phyloP scores from a whole-genome alignment of 192 early-diverging fungal genomes.

The Coemansia sp. region DNA sequence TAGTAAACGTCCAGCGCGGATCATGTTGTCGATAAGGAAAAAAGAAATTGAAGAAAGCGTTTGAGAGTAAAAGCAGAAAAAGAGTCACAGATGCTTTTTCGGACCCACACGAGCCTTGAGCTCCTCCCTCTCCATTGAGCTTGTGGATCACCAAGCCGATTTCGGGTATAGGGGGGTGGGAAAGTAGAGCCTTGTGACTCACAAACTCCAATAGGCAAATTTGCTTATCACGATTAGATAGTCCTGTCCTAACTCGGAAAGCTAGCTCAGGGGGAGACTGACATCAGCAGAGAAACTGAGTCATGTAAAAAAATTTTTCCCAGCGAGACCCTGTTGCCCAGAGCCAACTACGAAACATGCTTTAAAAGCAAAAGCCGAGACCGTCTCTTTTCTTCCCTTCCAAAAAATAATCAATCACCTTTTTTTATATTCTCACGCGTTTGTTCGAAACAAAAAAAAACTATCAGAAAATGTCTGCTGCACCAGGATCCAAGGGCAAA shows the following conservation, averaged over 20 bases:
- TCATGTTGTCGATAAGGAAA: conserved; percentile 14
- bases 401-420: background rate
- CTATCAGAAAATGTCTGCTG: conserved; percentile 34
- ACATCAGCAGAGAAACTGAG: conserved; percentile 3
- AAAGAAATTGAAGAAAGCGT: conserved; percentile 17
- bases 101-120: background rate
- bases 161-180: background rate
- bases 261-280: background rate
- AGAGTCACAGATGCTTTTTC: conserved; percentile 7
- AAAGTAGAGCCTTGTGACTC: conserved; percentile 1
- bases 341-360: background rate
- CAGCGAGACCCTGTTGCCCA: background rate
- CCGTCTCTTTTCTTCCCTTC: background rate
- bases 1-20: conserved; percentile 40
- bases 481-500: conserved; percentile 69
- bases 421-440: background rate
- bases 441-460: background rate
- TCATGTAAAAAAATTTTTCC: background rate
- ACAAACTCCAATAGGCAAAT: background rate
- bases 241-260: background rate
- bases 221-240: background rate
- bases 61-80: background rate
- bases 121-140: no score
- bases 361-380: background rate
- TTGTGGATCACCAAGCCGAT: background rate